A percentile compares a stretch with the other conserved stretches of the same genome.
These are phyloP conservation scores for Botryotinia globosa DNA, from an alignment of 2,329 filamentous ascomycete species.

Conservation along the genomic window DNA sequence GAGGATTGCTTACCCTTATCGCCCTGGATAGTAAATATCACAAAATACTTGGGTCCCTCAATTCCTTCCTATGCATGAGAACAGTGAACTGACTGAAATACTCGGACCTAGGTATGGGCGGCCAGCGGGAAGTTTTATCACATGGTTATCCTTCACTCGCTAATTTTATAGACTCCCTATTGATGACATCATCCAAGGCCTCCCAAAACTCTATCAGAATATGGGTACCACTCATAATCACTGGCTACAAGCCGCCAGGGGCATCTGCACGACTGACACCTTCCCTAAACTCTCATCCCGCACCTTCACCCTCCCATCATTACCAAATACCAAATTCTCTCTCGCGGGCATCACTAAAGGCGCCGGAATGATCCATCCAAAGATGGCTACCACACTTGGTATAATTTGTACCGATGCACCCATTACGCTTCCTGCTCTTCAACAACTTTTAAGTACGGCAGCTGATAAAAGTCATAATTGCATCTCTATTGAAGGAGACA, in stretches of 20 bases:
- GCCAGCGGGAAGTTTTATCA: background rate
- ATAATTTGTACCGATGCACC: constrained; percentile 91
- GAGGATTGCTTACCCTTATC: background rate
- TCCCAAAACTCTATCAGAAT: background rate
- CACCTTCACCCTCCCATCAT: constrained; percentile 80
- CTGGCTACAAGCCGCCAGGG: constrained; percentile 82
- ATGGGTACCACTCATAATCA: constrained; percentile 64
- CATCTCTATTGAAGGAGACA: constrained; percentile 6
- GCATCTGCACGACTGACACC: constrained; percentile 97
- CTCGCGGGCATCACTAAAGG: constrained; percentile 97
- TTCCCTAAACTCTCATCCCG: constrained; percentile 93
- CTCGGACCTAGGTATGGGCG: background rate
- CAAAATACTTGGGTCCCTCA: background rate
- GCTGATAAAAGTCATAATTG: background rate
- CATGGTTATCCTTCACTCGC: background rate
- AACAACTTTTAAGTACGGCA: background rate
- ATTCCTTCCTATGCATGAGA: background rate
- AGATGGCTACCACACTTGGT: constrained; percentile 94
- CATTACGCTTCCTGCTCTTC: constrained; percentile 53
- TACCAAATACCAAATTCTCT: constrained; percentile 70
- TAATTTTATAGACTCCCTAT: background rate
- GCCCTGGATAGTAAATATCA: background rate
- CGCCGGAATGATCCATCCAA: constrained; percentile 98
- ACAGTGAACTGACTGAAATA: background rate
- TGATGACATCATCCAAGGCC: background rate